Evolutionary conservation across 1,284 basidiomycete genomes (phyloP).

Genomic region (Cryptococcus sp.): DNA sequence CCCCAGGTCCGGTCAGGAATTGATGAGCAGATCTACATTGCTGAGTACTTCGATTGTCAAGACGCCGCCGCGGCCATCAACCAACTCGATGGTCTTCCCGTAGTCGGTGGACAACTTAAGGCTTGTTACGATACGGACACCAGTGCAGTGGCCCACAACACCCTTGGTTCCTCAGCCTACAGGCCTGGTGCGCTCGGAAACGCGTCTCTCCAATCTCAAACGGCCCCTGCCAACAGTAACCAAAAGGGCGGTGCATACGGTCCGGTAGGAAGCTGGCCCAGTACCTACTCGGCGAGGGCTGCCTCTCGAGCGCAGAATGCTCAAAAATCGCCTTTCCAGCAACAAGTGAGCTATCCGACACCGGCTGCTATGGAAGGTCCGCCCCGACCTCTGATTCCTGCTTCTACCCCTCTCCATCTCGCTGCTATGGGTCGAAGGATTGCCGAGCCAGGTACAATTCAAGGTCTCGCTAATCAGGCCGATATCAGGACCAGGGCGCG

Average conservation of each 20-base stretch:
- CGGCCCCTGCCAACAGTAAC: background rate
- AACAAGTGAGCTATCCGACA: background rate
- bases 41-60: constrained; percentile 39
- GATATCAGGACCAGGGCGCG: constrained; percentile 24
- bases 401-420: constrained; percentile 7
- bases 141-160: constrained; percentile 4
- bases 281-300: too few species aligned
- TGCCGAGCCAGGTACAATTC: constrained; percentile 20
- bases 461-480: constrained; percentile 25
- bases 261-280: constrained; percentile 3
- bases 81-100: constrained; percentile 15
- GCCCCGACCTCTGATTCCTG: constrained; percentile 1
- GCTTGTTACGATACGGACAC: constrained; percentile 1
- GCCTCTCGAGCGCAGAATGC: background rate
- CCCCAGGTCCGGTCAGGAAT: background rate
- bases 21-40: constrained; percentile 24
- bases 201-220: background rate
- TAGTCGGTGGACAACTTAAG: constrained; percentile 13
- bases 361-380: background rate
- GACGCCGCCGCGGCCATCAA: constrained; percentile 22
- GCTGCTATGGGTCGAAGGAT: constrained; percentile 14
- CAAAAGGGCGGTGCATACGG: constrained; percentile 3
- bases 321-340: background rate
- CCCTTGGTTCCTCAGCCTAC: constrained; percentile 21
- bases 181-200: constrained; percentile 8